Evolutionary conservation across 257 asterid species (phyloP).

Genomic region (Ajuga chamaepitys): DNA sequence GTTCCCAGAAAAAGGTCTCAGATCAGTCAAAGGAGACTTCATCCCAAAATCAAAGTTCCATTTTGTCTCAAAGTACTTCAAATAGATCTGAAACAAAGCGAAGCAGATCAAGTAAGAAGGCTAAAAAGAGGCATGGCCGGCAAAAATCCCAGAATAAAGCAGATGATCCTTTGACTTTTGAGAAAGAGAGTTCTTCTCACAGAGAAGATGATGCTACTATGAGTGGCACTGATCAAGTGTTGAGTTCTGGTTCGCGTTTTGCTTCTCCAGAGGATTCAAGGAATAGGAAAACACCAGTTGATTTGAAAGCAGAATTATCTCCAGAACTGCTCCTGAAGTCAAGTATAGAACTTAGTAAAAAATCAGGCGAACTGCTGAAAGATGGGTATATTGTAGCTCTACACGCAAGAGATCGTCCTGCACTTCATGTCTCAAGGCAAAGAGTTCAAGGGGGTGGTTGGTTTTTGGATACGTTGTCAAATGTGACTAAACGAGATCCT

Average conservation of each 20-base stretch:
- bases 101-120: slow-evolving; percentile 94
- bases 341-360: slow-evolving; percentile 38
- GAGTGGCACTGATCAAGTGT: slow-evolving; percentile 88
- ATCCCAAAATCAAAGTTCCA: slow-evolving; percentile 60
- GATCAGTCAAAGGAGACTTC: slow-evolving; percentile 52
- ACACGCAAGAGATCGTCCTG: slow-evolving; percentile 66
- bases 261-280: slow-evolving; percentile 88
- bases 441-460: slow-evolving; percentile 97
- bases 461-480: slow-evolving; percentile 86
- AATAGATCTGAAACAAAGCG: slow-evolving; percentile 70
- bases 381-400: slow-evolving; percentile 87
- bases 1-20: slow-evolving; percentile 59
- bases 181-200: slow-evolving; percentile 71
- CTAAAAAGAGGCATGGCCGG: slow-evolving; percentile 88
- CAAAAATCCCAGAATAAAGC: slow-evolving; percentile 80
- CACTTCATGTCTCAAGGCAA: slow-evolving; percentile 84
- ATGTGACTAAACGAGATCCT: slow-evolving; percentile 91
- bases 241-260: slow-evolving; percentile 85
- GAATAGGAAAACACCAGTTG: slow-evolving; percentile 59
- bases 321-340: slow-evolving; percentile 43
- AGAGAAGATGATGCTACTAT: slow-evolving; percentile 81
- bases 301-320: slow-evolving; percentile 48
- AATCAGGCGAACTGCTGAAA: slow-evolving; percentile 62
- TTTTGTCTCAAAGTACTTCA: slow-evolving; percentile 43
- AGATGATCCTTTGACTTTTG: slow-evolving; percentile 52